Evolutionary conservation across 495 filamentous ascomycete genomes (phyloP).

Genomic region (Aspergillus olivimuriae): DNA sequence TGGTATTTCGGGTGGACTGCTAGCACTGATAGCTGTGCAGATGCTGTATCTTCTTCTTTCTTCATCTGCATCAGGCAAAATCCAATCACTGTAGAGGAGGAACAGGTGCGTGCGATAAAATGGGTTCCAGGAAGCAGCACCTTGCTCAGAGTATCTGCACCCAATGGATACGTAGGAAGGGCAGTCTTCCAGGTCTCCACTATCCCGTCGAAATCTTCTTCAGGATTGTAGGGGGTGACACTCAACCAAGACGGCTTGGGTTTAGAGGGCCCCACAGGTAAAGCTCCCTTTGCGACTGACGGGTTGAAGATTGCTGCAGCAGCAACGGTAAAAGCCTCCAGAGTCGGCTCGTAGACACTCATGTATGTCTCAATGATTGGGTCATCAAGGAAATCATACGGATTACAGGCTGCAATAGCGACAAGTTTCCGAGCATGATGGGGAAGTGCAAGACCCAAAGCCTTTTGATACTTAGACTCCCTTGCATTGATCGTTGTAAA

Average conservation of each 20-base stretch:
- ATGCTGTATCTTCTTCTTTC: conserved; percentile 15
- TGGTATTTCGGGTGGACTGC: conserved; percentile 36
- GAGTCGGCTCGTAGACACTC: conserved; percentile 42
- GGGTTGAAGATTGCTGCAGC: conserved; percentile 36
- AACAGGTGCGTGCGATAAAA: conserved; percentile 27
- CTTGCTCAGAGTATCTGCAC: conserved; percentile 18
- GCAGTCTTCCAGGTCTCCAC: conserved; percentile 31
- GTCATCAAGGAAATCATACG: conserved; percentile 44
- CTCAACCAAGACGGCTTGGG: conserved; percentile 12
- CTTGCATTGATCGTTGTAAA: conserved; percentile 39
- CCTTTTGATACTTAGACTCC: conserved; percentile 34
- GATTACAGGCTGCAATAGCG: conserved; percentile 39
- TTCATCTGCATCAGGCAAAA: conserved; percentile 39
- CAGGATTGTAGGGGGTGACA: conserved; percentile 15
- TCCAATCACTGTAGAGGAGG: conserved; percentile 20
- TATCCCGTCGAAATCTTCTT: conserved; percentile 26
- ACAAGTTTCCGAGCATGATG: conserved; percentile 25
- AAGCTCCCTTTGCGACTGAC: conserved; percentile 21
- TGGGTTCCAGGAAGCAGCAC: conserved; percentile 29
- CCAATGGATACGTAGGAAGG: conserved; percentile 35
- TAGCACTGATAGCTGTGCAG: conserved; percentile 32
- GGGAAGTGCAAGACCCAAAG: conserved; percentile 28
- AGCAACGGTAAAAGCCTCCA: conserved; percentile 40
- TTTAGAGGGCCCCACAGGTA: conserved; percentile 28
- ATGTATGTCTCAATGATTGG: conserved; percentile 38